Conservation (phyloP, 2,329 filamentous ascomycete genomes). For the Exophiala mesophila region DNA sequence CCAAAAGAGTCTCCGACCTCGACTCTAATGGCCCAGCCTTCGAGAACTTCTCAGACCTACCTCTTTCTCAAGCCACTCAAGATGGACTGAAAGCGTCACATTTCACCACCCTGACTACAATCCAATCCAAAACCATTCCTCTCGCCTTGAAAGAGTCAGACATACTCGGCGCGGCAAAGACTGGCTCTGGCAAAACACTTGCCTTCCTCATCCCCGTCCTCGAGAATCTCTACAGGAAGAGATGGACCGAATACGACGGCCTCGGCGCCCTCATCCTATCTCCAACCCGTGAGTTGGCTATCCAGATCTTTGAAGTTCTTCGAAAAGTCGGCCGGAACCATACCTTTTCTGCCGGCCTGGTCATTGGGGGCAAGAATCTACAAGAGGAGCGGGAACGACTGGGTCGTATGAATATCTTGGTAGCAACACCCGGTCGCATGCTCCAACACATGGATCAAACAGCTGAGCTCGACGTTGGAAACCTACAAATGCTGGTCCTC, state of each 20-base stretch:
- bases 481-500: slow-evolving; percentile 85
- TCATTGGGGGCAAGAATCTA: slow-evolving; percentile 89
- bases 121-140: slow-evolving; percentile 85
- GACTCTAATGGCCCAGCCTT: slow-evolving; percentile 40
- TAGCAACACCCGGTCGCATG: slow-evolving; percentile 92
- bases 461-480: slow-evolving; percentile 80
- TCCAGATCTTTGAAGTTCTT: slow-evolving; percentile 94
- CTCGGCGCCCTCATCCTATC: slow-evolving; percentile 89
- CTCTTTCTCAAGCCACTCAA: slow-evolving; percentile 74
- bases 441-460: slow-evolving; percentile 95
- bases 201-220: slow-evolving; percentile 88
- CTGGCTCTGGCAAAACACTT: slow-evolving; percentile 90
- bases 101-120: slow-evolving; percentile 84
- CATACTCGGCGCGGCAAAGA: slow-evolving; percentile 91
- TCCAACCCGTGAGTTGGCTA: slow-evolving; percentile 88
- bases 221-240: slow-evolving; percentile 82
- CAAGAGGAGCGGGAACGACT: slow-evolving; percentile 82
- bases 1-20: slow-evolving; percentile 41
- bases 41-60: slow-evolving; percentile 74
- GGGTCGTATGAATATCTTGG: slow-evolving; percentile 90
- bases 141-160: slow-evolving; percentile 79
- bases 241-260: slow-evolving; percentile 87
- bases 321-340: slow-evolving; percentile 86
- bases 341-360: slow-evolving; percentile 81
- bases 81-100: slow-evolving; percentile 78